Evolutionary conservation across 208 protist genomes (phyloP).

Genomic region (Angomonas deanei): DNA sequence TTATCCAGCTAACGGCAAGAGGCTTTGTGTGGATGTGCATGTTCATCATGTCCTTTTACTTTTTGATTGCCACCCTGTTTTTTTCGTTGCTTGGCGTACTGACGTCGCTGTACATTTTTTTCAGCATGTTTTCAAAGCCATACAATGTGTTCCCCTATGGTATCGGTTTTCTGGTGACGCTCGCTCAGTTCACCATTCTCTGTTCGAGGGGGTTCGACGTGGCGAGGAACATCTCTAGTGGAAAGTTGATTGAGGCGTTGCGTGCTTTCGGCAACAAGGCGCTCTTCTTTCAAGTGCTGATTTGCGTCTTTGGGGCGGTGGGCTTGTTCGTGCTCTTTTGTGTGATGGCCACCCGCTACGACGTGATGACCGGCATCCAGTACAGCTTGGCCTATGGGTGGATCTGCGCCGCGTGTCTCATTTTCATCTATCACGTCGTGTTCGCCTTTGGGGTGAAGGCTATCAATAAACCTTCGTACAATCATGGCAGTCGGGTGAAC

Average conservation of each 20-base stretch:
- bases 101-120: slow-evolving; percentile 46
- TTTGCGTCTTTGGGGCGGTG: slow-evolving; percentile 21
- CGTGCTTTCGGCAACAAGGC: slow-evolving; percentile 28
- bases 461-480: slow-evolving; percentile 30
- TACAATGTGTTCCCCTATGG: slow-evolving; percentile 62
- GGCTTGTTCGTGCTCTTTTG: slow-evolving; percentile 62
- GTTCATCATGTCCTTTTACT: slow-evolving; percentile 54
- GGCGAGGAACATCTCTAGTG: slow-evolving; percentile 41
- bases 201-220: slow-evolving; percentile 66
- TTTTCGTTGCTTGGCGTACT: slow-evolving; percentile 32
- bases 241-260: slow-evolving; percentile 46
- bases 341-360: slow-evolving; percentile 31
- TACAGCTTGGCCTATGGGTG: slow-evolving; percentile 64
- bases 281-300: slow-evolving; percentile 33
- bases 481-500: slow-evolving; percentile 52
- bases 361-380: slow-evolving; percentile 49
- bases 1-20: slow-evolving; percentile 27
- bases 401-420: slow-evolving; percentile 52
- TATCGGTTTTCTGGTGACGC: slow-evolving; percentile 32
- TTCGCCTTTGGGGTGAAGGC: slow-evolving; percentile 48
- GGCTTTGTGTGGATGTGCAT: slow-evolving; percentile 51
- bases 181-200: slow-evolving; percentile 39
- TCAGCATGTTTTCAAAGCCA: slow-evolving; percentile 48
- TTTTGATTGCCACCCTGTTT: slow-evolving; percentile 52
- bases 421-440: slow-evolving; percentile 46